These are phyloP conservation scores for Thelonectria discophora DNA, from an alignment of 2,329 filamentous ascomycete species.

Conservation along the genomic window DNA sequence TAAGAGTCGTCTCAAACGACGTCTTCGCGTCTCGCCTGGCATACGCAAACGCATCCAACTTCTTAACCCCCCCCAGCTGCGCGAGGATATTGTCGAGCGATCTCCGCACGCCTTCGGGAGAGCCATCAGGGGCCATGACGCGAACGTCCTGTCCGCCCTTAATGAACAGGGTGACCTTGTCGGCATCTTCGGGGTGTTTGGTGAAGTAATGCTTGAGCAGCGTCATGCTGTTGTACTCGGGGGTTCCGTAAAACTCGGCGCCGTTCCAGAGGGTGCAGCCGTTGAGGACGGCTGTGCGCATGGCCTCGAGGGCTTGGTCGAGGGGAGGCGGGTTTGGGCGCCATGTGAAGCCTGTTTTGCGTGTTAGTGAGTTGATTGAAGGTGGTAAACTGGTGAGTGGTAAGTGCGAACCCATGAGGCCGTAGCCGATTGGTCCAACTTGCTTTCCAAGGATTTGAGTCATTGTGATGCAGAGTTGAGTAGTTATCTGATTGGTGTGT, in stretches of 20 bases:
- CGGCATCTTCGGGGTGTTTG: slow-evolving; percentile 69
- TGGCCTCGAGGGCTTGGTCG: slow-evolving; percentile 61
- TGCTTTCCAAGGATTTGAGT: slow-evolving; percentile 51
- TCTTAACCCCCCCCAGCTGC: slow-evolving; percentile 63
- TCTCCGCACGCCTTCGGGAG: slow-evolving; percentile 61
- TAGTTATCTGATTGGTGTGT: neutral
- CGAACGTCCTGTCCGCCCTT: slow-evolving; percentile 62
- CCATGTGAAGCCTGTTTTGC: slow-evolving; percentile 54
- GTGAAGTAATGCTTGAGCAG: slow-evolving; percentile 70
- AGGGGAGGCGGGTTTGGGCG: slow-evolving; percentile 50
- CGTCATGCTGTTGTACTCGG: slow-evolving; percentile 65
- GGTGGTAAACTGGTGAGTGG: neutral
- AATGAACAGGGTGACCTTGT: slow-evolving; percentile 68
- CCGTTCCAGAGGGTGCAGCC: slow-evolving; percentile 67
- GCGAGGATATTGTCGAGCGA: slow-evolving; percentile 59
- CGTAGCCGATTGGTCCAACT: slow-evolving; percentile 62
- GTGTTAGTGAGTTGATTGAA: neutral
- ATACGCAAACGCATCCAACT: slow-evolving; percentile 68
- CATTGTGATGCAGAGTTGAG: slow-evolving; percentile 27
- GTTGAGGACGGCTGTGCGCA: slow-evolving; percentile 60
- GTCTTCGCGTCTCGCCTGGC: slow-evolving; percentile 63
- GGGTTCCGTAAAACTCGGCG: slow-evolving; percentile 71
- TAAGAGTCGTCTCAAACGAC: slow-evolving; percentile 55
- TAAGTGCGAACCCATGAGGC: slow-evolving; percentile 60
- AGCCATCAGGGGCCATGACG: slow-evolving; percentile 57